phyloP scores from a whole-genome alignment of 208 protist species.

The Tetramitus jugosus region DNA sequence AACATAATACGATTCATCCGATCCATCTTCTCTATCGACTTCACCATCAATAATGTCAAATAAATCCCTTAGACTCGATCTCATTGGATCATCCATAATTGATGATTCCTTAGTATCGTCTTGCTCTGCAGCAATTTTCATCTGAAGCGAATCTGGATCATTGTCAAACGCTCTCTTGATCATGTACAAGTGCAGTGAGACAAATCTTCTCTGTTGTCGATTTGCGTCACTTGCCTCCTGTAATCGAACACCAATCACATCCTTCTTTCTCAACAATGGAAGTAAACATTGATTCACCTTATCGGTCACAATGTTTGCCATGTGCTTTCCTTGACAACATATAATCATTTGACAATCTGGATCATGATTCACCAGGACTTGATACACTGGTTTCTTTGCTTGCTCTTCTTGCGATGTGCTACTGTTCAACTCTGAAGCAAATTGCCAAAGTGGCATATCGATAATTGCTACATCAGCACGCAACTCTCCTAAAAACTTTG shows the following conservation, averaged over 20 bases:
- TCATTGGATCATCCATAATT: too few species aligned
- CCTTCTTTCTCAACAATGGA: too few species aligned
- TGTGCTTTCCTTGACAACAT: not conserved
- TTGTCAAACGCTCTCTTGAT: too few species aligned
- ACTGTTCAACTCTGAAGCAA: not conserved
- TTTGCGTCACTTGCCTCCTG: too few species aligned
- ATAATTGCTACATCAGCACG: not conserved
- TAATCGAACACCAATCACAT: too few species aligned
- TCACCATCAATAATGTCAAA: not conserved
- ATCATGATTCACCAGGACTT: not conserved
- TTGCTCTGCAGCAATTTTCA: too few species aligned
- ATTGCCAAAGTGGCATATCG: not conserved
- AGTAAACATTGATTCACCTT: too few species aligned
- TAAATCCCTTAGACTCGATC: too few species aligned
- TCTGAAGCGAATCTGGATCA: too few species aligned
- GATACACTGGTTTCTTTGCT: not conserved
- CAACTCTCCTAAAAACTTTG: not conserved
- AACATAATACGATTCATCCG: not conserved
- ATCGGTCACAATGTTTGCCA: not conserved
- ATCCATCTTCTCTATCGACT: not conserved
- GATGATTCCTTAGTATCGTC: too few species aligned
- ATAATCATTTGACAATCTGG: not conserved
- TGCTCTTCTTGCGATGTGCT: not conserved
- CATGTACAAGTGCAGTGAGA: too few species aligned
- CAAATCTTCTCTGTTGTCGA: too few species aligned